These are phyloP conservation scores for Fragaria iinumae DNA, from an alignment of 306 rosid genomes.

Conservation along the genomic window DNA sequence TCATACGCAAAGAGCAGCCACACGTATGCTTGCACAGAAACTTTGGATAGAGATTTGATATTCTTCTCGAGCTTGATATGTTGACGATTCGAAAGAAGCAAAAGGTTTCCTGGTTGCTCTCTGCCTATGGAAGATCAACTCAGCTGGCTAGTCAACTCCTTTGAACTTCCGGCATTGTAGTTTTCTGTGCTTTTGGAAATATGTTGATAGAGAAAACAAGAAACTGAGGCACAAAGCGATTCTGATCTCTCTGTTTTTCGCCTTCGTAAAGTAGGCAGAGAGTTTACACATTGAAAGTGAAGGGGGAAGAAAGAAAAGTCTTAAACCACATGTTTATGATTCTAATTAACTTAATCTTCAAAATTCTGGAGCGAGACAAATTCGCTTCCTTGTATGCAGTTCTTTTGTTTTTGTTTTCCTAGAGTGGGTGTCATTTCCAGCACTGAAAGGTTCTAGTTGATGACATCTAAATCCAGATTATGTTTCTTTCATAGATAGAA, in stretches of 20 bases:
- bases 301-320: not conserved
- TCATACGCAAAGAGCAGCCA: not conserved
- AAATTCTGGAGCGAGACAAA: not conserved
- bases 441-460: not conserved
- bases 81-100: not conserved
- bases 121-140: not conserved
- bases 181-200: slow-evolving; percentile 5
- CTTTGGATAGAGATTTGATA: not conserved
- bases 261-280: not conserved
- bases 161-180: not conserved
- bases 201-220: not conserved
- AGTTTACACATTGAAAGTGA: slow-evolving; percentile 13
- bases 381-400: not conserved
- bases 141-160: slow-evolving; percentile 20
- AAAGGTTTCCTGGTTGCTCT: not conserved
- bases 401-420: not conserved
- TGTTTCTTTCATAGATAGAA: not conserved
- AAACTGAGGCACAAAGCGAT: not conserved
- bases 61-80: not conserved
- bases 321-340: not conserved
- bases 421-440: not conserved
- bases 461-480: not conserved
- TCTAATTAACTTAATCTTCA: not conserved
- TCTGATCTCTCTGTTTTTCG: not conserved
- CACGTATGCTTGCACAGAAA: not conserved